phyloP scores from a whole-genome alignment of 2,329 filamentous ascomycete species.

The Gremmenia infestans region DNA sequence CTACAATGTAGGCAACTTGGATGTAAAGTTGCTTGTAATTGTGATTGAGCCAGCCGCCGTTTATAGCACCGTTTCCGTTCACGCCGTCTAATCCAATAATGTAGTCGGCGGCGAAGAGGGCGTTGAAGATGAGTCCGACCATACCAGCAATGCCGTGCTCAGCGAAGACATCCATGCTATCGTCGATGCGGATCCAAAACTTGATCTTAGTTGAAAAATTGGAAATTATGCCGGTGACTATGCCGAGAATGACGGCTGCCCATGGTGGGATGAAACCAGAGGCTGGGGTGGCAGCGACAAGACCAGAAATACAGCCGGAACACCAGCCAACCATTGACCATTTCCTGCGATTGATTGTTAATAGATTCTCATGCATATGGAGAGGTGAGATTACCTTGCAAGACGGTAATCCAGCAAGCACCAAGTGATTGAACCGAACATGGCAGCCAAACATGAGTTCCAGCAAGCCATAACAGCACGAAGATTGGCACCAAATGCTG shows the following conservation, averaged over 20 bases:
- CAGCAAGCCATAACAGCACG: conserved; percentile 95
- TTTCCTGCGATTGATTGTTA: conserved; percentile 51
- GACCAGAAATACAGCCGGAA: conserved; percentile 65
- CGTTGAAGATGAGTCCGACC: conserved; percentile 68
- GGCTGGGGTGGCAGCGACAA: conserved; percentile 65
- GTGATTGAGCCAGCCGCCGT: conserved; percentile 70
- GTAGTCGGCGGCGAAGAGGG: conserved; percentile 62
- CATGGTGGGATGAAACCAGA: conserved; percentile 65
- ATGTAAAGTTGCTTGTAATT: conserved; percentile 72
- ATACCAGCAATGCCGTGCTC: conserved; percentile 67
- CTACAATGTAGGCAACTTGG: conserved; percentile 71
- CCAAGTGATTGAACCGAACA: conserved; percentile 91
- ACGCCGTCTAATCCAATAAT: conserved; percentile 73
- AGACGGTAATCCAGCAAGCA: conserved; percentile 93
- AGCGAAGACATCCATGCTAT: conserved; percentile 67
- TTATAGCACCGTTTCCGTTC: conserved; percentile 54
- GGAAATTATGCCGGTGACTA: conserved; percentile 60
- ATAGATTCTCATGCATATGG: background rate
- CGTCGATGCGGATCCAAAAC: conserved; percentile 58
- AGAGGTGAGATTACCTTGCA: conserved; percentile 34
- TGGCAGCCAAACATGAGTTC: conserved; percentile 79
- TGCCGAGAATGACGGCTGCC: conserved; percentile 61
- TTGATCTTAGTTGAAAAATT: conserved; percentile 62
- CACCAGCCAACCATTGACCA: conserved; percentile 80
- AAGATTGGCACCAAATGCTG: conserved; percentile 87